Evolutionary conservation across 768 basidiomycete genomes (phyloP), one percentile per base, ranked within the genome.

Genomic region (Suillus occidentalis): DNA sequence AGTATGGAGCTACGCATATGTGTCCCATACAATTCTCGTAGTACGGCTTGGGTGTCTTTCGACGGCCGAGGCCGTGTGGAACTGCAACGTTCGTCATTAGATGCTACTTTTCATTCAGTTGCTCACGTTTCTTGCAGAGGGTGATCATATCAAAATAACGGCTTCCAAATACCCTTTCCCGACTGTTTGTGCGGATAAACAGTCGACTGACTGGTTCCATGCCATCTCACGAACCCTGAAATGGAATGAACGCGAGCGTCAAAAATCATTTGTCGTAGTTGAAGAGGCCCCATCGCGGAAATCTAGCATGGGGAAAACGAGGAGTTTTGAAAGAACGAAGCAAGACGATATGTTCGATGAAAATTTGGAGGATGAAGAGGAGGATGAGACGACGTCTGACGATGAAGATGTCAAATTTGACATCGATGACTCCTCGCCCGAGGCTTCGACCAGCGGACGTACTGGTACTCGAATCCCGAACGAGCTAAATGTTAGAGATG

Each of bases 181-280:
- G 8, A 99, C 97, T 4, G 95, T 99, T 7, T 99, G 97, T 72
- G 95, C 94, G 8, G 94, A 97, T 74, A 97, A 96, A 67, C 96
- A 97, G 74, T 97, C 95, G 22, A 94, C 93, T 3, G 97, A 99
- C 73, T 99, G 97, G 97, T 99, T 99, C 87, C 89, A 94, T 67
- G 87, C 97, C 5, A 99, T 99, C 67, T 94, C 94, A 42, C 87
- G 97, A 28, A 99, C 97, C 10, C 82, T 99, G 58, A 97, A 98
- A 76, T 99, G 97, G 97, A 99, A 99, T 79, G 97, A 99, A 77
- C 88, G 97, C 28, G 95, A 99, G 78, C 87, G 97, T 55, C 97
- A 99, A 74, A 99, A 99, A 75, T 97, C 95, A 7, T 99, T 99
- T 69, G 97, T 99, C 50, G 93, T 99, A 22, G 94, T 99, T 28